Conservation (phyloP, 148 eudicot genomes). For the Fagopyrum esculentum region DNA sequence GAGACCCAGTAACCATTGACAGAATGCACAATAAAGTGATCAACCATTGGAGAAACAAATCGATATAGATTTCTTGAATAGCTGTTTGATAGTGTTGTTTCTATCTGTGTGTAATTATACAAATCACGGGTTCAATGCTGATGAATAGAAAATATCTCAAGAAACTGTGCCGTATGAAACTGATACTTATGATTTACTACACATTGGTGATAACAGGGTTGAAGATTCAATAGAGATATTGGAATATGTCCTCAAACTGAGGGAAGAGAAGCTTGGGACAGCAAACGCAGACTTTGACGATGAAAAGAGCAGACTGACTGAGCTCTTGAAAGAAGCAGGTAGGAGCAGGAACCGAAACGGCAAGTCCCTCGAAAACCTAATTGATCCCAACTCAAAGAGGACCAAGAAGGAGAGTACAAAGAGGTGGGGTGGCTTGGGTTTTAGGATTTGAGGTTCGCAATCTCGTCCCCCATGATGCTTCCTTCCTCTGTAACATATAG, state of each 20-base stretch:
- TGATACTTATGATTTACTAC: background rate
- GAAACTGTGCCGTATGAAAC: background rate
- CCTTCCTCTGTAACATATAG: slow-evolving; percentile 15
- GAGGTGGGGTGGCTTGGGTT: slow-evolving; percentile 86
- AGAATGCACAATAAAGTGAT: too few species aligned
- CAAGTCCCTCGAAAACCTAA: slow-evolving; percentile 85
- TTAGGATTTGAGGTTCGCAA: slow-evolving; percentile 42
- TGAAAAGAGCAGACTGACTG: slow-evolving; percentile 83
- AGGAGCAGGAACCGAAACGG: slow-evolving; percentile 76
- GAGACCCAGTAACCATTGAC: background rate
- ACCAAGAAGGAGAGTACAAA: slow-evolving; percentile 75
- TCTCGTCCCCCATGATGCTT: background rate
- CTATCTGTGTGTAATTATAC: background rate
- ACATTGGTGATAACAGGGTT: slow-evolving; percentile 39
- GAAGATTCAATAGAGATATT: slow-evolving; percentile 96
- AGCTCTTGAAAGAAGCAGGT: slow-evolving; percentile 93
- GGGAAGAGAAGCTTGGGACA: slow-evolving; percentile 97
- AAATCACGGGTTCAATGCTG: background rate
- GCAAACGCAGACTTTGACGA: slow-evolving; percentile 94
- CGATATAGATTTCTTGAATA: slow-evolving; percentile 3
- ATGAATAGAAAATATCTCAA: background rate
- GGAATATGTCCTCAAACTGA: slow-evolving; percentile 90
- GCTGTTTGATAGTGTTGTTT: slow-evolving; percentile 2
- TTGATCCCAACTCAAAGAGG: slow-evolving; percentile 80
- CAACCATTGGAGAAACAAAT: background rate